Percentiles rank a stretch among this genome's conserved stretches.
phyloP scores from a whole-genome alignment of 371 early-diverging fungal species.

The Mortierella sp. region DNA sequence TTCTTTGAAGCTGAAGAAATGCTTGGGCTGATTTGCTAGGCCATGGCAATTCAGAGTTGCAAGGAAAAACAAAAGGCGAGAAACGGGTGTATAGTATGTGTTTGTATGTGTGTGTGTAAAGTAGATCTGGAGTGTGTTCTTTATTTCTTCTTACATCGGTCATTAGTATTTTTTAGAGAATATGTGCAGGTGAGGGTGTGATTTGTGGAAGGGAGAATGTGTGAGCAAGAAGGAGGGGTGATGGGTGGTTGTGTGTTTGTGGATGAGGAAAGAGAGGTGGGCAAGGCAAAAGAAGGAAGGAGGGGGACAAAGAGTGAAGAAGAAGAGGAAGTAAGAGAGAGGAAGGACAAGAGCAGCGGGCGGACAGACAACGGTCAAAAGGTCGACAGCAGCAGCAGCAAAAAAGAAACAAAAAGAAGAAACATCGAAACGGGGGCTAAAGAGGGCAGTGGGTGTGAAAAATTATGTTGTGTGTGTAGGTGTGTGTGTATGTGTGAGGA shows the following conservation, averaged over 20 bases:
- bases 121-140: neutral
- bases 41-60: neutral
- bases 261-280: neutral
- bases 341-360: neutral
- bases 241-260: neutral
- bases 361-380: neutral
- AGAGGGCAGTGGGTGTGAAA: neutral
- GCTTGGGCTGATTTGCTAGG: neutral
- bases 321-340: neutral
- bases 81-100: neutral
- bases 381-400: neutral
- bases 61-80: neutral
- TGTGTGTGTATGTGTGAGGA: too few species aligned
- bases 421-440: neutral
- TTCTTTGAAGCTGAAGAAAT: neutral
- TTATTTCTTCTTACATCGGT: conserved; percentile 18
- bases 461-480: too few species aligned
- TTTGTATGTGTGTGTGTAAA: neutral
- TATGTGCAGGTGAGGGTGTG: neutral
- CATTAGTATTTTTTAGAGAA: neutral
- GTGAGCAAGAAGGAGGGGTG: neutral
- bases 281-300: neutral
- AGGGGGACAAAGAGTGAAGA: neutral
- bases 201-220: neutral
- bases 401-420: neutral